A percentile compares a stretch with the other conserved stretches of the same genome.
Conservation (phyloP, 257 asterid genomes). For the Leonotis leonurus region DNA sequence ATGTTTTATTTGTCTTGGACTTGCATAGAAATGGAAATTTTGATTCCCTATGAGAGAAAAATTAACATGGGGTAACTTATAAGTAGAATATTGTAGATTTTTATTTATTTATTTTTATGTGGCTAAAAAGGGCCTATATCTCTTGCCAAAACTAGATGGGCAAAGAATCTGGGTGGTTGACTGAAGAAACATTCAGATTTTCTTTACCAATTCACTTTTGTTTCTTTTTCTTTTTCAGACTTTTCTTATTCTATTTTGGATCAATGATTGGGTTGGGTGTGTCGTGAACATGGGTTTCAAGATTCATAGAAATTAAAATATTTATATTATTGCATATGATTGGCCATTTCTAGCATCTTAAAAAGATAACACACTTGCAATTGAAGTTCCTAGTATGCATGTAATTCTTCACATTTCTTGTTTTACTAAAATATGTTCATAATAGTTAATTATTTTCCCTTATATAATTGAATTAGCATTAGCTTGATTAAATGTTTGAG, state of each 20-base stretch:
- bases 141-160: slow-evolving; percentile 14
- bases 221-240: background rate
- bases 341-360: background rate
- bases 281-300: background rate
- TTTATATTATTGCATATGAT: background rate
- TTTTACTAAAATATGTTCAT: too few species aligned
- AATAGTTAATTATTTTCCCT: background rate
- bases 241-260: background rate
- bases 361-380: background rate
- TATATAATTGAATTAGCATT: too few species aligned
- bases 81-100: background rate
- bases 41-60: background rate
- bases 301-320: background rate
- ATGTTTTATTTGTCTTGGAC: background rate
- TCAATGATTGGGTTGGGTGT: slow-evolving; percentile 8
- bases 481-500: too few species aligned
- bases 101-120: background rate
- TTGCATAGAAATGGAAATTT: slow-evolving; percentile 7
- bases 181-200: background rate
- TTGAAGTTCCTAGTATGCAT: too few species aligned
- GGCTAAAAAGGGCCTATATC: background rate
- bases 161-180: background rate
- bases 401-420: too few species aligned
- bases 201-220: slow-evolving; percentile 2
- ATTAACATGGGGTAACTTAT: slow-evolving; percentile 1